phyloP scores from a whole-genome alignment of 306 rosid species.

The Vigna trinervia region DNA sequence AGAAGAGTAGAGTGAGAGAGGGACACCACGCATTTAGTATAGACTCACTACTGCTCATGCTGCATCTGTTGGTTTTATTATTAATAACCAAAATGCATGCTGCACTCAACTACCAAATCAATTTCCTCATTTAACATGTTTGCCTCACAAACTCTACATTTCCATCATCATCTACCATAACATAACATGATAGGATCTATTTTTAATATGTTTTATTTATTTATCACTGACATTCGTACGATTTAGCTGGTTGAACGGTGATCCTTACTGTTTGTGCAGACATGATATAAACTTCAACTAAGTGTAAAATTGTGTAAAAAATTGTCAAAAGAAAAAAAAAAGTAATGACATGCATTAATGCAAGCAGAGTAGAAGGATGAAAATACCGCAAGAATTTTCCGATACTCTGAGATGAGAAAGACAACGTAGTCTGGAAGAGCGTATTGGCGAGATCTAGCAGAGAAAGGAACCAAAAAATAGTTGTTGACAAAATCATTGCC shows the following conservation, averaged over 20 bases:
- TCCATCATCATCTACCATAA: neutral
- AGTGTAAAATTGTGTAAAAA: too few species aligned
- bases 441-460: slow-evolving; percentile 76
- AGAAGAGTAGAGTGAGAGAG: neutral
- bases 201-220: too few species aligned
- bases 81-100: neutral
- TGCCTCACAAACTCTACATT: neutral
- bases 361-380: neutral
- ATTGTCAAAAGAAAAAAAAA: neutral
- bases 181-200: neutral
- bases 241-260: too few species aligned
- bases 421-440: slow-evolving; percentile 73
- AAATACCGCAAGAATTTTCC: slow-evolving; percentile 62
- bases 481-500: slow-evolving; percentile 88
- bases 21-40: neutral
- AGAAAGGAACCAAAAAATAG: slow-evolving; percentile 75
- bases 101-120: slow-evolving; percentile 41
- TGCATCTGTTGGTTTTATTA: slow-evolving; percentile 21
- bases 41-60: neutral
- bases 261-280: too few species aligned
- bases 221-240: too few species aligned
- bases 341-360: neutral
- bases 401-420: slow-evolving; percentile 71
- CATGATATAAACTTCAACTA: too few species aligned
- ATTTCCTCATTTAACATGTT: neutral